These are phyloP conservation scores for Citrus cavaleriei DNA, from an alignment of 345 rosid genomes.

Conservation along the genomic window DNA sequence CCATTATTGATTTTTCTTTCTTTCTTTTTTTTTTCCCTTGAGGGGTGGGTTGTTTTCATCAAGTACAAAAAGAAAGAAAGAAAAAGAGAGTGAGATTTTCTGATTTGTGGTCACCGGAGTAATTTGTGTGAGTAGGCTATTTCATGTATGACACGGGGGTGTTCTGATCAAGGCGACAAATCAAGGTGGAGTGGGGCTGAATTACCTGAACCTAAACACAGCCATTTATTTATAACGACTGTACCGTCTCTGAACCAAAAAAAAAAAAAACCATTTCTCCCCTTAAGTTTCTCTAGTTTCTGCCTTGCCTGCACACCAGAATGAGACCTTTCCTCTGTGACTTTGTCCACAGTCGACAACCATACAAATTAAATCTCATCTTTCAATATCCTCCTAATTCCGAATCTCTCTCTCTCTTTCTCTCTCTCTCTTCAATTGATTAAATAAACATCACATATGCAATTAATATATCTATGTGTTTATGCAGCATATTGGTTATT, in stretches of 20 bases:
- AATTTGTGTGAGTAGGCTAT: background rate
- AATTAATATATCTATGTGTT: too few relatives aligned
- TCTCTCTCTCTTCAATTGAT: background rate
- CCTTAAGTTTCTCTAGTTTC: background rate
- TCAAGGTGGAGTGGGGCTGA: background rate
- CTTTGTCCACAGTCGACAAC: background rate
- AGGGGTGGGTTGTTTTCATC: background rate
- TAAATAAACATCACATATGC: background rate
- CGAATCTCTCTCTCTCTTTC: background rate
- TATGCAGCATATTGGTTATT: background rate
- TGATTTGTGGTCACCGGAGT: background rate
- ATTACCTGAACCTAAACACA: slow-evolving; percentile 6
- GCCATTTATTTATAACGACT: background rate
- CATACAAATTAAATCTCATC: background rate
- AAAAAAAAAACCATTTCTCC: background rate
- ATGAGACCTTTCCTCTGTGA: background rate
- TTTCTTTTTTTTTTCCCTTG: background rate
- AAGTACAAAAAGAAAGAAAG: background rate
- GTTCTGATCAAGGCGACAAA: slow-evolving; percentile 7
- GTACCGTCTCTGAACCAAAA: slow-evolving; percentile 4
- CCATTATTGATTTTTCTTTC: background rate
- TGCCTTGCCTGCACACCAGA: background rate
- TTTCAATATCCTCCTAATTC: background rate
- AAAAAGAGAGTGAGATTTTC: background rate
- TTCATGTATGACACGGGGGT: background rate